Evolutionary conservation across 805 yeast species (phyloP), one percentile per base, ranked within the genome.

Genomic region (Metschnikowia peoriensis): DNA sequence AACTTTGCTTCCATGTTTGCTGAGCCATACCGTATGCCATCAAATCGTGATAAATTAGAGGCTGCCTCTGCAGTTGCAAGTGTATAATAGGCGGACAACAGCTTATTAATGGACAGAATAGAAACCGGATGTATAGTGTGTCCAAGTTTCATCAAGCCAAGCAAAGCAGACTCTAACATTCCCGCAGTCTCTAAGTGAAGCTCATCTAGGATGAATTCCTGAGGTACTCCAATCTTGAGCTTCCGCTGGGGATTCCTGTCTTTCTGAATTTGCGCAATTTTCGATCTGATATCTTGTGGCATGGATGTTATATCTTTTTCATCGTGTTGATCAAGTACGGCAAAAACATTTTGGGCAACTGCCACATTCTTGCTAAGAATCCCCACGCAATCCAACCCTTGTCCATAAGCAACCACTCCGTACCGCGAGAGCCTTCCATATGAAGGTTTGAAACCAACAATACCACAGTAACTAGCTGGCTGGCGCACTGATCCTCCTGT

Each of bases 401-500:
- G 98, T 1, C 97, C 97, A 69, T 92, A 93, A 0, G 97, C 84
- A 4, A 92, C 72, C 8, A 94, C 89, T 1, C 99, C 99, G 84
- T 89, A 85, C 51, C 99, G 74, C 0, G 97, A 91, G 1, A 94
- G 73, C 38, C 97, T 76, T 0, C 99, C 99, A 66, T 94, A 94
- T 0, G 94, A 79, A 0, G 99, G 99, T 67, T 94, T 94, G 72
- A 90, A 90, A 1, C 99, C 99, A 32, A 82, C 71, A 0, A 87
- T 78, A 1, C 92, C 89, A 59, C 93, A 85, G 66, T 86, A 90
- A 16, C 96, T 85, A 1, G 96, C 96, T 0, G 99, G 99, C 17
- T 89, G 73, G 55, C 99, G 77, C 0, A 94, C 89, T 0, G 97
- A 90, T 0, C 99, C 99, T 6, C 99, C 99, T 0, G 99, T 94